Percentiles rank a stretch among this genome's conserved stretches.
Evolutionary conservation across 202 grass and related monocot genomes (phyloP).

Genomic region (Elaeis oleifera): DNA sequence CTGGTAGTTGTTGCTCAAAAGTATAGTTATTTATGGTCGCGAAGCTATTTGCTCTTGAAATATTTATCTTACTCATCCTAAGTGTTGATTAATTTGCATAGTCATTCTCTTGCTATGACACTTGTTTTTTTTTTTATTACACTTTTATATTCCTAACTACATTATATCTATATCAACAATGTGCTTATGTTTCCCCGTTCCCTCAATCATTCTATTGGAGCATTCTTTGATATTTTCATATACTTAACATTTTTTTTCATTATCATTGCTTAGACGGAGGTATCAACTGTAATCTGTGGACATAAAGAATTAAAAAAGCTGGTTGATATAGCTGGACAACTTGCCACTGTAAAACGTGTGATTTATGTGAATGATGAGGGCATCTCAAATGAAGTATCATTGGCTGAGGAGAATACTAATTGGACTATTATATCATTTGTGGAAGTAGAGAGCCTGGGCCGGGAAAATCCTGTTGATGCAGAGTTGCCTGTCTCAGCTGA

Average conservation of each 20-base stretch:
- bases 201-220: too few species aligned
- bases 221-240: too few species aligned
- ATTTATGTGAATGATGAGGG: constrained; percentile 81
- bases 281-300: constrained; percentile 72
- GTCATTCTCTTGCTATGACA: too few species aligned
- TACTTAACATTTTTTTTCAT: constrained; percentile 10
- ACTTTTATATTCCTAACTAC: too few species aligned
- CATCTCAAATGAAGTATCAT: constrained; percentile 56
- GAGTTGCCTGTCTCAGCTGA: constrained; percentile 61
- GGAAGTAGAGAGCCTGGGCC: constrained; percentile 65
- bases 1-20: too few species aligned
- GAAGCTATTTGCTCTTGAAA: too few species aligned
- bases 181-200: too few species aligned
- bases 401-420: constrained; percentile 57
- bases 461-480: constrained; percentile 48
- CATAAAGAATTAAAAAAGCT: constrained; percentile 89
- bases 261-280: constrained; percentile 65
- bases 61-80: too few species aligned
- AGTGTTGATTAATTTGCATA: too few species aligned
- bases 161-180: too few species aligned
- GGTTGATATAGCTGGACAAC: constrained; percentile 73
- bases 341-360: constrained; percentile 73
- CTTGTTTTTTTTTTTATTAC: too few species aligned
- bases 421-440: constrained; percentile 72
- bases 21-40: too few species aligned